Evolutionary conservation across 768 basidiomycete genomes (phyloP).

Genomic region (Leccinum rimulosum): DNA sequence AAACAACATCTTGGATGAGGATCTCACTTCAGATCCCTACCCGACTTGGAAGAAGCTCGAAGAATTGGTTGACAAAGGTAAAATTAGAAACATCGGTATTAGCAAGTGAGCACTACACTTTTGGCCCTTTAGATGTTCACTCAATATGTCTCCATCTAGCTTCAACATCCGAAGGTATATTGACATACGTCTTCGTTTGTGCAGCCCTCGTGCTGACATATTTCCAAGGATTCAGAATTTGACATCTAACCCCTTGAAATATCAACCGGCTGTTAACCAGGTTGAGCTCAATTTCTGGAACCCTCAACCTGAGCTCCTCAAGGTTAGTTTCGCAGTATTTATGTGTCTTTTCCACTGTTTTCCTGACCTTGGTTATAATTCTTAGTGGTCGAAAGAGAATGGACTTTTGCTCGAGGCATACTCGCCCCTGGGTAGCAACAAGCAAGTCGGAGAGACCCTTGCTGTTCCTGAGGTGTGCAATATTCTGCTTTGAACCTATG

Average conservation of each 20-base stretch:
- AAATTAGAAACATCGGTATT: constrained; percentile 76
- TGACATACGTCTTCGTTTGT: background rate
- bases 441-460: constrained; percentile 56
- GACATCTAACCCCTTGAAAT: constrained; percentile 57
- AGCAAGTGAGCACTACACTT: constrained; percentile 57
- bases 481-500: background rate
- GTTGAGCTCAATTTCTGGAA: constrained; percentile 77
- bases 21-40: constrained; percentile 67
- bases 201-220: background rate
- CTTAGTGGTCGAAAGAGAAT: constrained; percentile 66
- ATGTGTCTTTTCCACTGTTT: background rate
- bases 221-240: constrained; percentile 52
- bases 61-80: constrained; percentile 72
- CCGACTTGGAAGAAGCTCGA: constrained; percentile 83
- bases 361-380: background rate
- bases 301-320: constrained; percentile 73
- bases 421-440: constrained; percentile 67
- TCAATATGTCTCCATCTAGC: constrained; percentile 25
- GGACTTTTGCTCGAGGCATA: constrained; percentile 69
- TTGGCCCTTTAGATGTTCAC: background rate
- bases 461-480: constrained; percentile 49
- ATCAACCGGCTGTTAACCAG: constrained; percentile 71
- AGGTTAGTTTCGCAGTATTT: constrained; percentile 37
- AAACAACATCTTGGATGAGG: constrained; percentile 44
- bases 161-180: constrained; percentile 57